These are phyloP conservation scores for Dioscorea zingiberensis DNA, from an alignment of 106 monocot species.

Conservation along the genomic window DNA sequence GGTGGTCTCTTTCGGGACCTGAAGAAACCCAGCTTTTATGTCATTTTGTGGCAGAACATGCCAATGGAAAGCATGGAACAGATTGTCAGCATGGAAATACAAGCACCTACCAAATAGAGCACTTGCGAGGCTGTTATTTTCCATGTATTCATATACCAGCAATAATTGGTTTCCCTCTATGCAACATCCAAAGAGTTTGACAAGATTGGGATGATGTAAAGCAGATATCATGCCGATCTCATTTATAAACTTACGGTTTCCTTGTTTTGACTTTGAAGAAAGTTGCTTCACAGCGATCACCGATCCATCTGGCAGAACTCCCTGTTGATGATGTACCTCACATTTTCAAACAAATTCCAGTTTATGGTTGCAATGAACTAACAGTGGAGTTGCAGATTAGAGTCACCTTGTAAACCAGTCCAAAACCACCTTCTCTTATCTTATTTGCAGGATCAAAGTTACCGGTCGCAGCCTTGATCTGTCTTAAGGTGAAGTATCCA, in stretches of 20 bases:
- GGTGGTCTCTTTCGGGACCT: constrained; percentile 3
- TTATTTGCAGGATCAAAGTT: constrained; percentile 7
- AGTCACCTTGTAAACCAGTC: constrained; percentile 1
- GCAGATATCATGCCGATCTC: constrained; percentile 19
- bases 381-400: neutral
- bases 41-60: too few species aligned
- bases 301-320: constrained; percentile 5
- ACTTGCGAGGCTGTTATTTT: constrained; percentile 19
- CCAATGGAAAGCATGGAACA: neutral
- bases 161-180: constrained; percentile 14
- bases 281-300: constrained; percentile 3
- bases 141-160: constrained; percentile 15
- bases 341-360: neutral
- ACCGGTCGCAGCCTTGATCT: too few species aligned
- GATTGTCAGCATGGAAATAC: neutral
- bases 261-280: constrained; percentile 2
- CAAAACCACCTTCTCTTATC: constrained; percentile 5
- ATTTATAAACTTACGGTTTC: constrained; percentile 2
- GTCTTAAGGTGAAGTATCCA: neutral
- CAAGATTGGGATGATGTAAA: constrained; percentile 18
- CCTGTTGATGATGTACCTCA: neutral
- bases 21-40: too few species aligned
- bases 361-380: too few species aligned
- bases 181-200: constrained; percentile 23
- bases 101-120: constrained; percentile 21